phyloP scores from a whole-genome alignment of 306 rosid species.

The Pterocarpus macrocarpus region DNA sequence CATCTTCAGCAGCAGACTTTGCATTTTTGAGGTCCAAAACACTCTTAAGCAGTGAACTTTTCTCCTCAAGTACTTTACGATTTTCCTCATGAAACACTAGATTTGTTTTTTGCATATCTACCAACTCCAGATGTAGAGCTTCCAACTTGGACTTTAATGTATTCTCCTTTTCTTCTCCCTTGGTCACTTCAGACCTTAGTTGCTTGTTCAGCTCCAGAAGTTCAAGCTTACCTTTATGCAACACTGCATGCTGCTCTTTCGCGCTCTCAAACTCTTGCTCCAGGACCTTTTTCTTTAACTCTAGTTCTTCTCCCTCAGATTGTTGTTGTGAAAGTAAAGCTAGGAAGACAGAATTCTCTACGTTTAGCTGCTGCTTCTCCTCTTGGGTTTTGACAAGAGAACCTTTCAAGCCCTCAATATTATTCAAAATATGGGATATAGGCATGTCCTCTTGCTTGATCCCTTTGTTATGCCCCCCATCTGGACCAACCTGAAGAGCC shows the following conservation, averaged over 20 bases:
- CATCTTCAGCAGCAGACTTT: slow-evolving; percentile 62
- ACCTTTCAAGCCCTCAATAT: slow-evolving; percentile 69
- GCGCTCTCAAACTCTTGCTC: slow-evolving; percentile 63
- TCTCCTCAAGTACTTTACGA: slow-evolving; percentile 67
- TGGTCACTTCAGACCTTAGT: slow-evolving; percentile 62
- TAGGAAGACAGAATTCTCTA: slow-evolving; percentile 77
- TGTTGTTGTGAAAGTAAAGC: slow-evolving; percentile 74
- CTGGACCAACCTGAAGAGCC: slow-evolving; percentile 72
- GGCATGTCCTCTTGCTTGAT: slow-evolving; percentile 63
- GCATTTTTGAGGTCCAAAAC: slow-evolving; percentile 67
- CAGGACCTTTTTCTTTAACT: slow-evolving; percentile 55
- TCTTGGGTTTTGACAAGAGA: slow-evolving; percentile 69
- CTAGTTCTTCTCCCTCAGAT: slow-evolving; percentile 62
- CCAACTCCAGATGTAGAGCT: slow-evolving; percentile 58
- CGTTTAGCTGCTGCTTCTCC: slow-evolving; percentile 74
- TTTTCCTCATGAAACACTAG: slow-evolving; percentile 69
- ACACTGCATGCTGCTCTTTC: slow-evolving; percentile 55
- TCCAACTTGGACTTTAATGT: slow-evolving; percentile 61
- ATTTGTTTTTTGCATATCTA: slow-evolving; percentile 59
- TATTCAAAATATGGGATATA: slow-evolving; percentile 63
- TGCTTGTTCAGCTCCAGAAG: slow-evolving; percentile 66
- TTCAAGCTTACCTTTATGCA: slow-evolving; percentile 69
- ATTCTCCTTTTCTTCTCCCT: slow-evolving; percentile 66
- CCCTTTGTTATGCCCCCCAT: slow-evolving; percentile 53
- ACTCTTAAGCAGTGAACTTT: slow-evolving; percentile 59